These are phyloP conservation scores for Heterobasidion annosum DNA, from an alignment of 1,284 basidiomycete genomes.

Conservation along the genomic window DNA sequence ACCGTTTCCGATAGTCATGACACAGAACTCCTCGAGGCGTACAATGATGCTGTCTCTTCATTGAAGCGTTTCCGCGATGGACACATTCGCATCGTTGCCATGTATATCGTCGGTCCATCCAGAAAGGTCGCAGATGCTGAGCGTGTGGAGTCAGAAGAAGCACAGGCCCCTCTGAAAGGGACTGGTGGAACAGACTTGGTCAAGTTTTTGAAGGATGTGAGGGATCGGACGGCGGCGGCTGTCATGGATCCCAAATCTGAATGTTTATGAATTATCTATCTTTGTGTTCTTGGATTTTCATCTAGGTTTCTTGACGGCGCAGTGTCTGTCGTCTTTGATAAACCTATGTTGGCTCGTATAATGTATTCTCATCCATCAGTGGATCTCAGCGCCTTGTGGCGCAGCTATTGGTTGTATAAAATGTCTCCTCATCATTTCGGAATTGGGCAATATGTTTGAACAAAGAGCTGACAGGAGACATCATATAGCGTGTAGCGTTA, in stretches of 20 bases:
- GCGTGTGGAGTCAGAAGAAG: slow-evolving; percentile 16
- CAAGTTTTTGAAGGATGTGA: slow-evolving; percentile 72
- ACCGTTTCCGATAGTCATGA: slow-evolving; percentile 28
- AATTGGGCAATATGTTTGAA: too few species aligned
- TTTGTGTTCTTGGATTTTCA: not conserved
- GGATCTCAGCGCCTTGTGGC: too few species aligned
- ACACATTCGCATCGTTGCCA: slow-evolving; percentile 80
- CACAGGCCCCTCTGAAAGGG: slow-evolving; percentile 41
- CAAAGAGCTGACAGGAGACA: too few species aligned
- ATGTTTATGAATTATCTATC: not conserved
- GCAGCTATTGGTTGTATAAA: too few species aligned
- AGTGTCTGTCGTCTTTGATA: too few species aligned
- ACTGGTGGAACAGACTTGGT: slow-evolving; percentile 85
- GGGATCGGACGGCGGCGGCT: slow-evolving; percentile 62
- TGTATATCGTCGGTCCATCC: slow-evolving; percentile 78
- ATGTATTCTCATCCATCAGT: too few species aligned
- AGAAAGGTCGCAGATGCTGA: slow-evolving; percentile 16
- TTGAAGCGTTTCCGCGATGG: slow-evolving; percentile 80
- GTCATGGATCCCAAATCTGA: slow-evolving; percentile 1
- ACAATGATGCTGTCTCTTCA: slow-evolving; percentile 65
- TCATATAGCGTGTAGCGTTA: too few species aligned
- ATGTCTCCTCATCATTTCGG: too few species aligned
- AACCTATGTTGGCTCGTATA: too few species aligned
- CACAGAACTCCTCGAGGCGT: slow-evolving; percentile 43
- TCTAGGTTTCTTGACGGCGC: not conserved